Evolutionary conservation across 768 basidiomycete genomes (phyloP).

Genomic region (Sporobolomyces phaffii): DNA sequence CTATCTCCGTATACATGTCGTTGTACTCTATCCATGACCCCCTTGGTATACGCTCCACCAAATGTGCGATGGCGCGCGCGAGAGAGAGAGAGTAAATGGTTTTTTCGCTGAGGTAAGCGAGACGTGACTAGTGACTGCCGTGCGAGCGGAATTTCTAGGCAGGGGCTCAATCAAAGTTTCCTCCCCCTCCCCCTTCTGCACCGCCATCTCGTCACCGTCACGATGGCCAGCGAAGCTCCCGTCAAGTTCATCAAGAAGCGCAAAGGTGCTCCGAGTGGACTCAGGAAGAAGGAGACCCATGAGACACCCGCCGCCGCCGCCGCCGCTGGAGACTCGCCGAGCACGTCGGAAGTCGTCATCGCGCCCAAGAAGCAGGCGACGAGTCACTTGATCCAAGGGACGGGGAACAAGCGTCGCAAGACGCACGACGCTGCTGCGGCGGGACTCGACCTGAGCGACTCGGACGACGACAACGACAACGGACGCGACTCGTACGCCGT

Average conservation of each 20-base stretch:
- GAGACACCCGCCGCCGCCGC: conserved; percentile 52
- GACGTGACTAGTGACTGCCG: too few relatives aligned
- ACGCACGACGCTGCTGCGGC: conserved; percentile 51
- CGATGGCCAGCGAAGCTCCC: conserved; percentile 22
- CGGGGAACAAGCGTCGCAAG: conserved; percentile 58
- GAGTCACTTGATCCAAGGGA: conserved; percentile 72
- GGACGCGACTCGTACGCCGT: conserved; percentile 42
- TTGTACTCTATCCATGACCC: background rate
- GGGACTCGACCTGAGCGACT: conserved; percentile 48
- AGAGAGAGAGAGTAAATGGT: too few relatives aligned
- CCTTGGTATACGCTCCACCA: too few relatives aligned
- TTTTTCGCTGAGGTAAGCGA: too few relatives aligned
- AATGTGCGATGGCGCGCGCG: too few relatives aligned
- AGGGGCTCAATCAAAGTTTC: too few relatives aligned
- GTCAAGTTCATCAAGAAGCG: conserved; percentile 89
- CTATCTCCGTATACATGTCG: background rate
- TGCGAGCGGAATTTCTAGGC: too few relatives aligned
- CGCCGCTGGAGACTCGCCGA: conserved; percentile 21
- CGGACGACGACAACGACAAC: conserved; percentile 52
- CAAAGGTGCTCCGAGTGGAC: conserved; percentile 67
- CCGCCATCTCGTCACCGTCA: background rate
- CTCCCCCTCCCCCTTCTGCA: too few relatives aligned
- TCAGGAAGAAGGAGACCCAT: conserved; percentile 70
- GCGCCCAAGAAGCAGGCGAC: conserved; percentile 63
- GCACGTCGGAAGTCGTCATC: conserved; percentile 55